Base-by-base conservation (phyloP, 2,329 filamentous ascomycete genomes). In the Colletotrichum destructivum region DNA sequence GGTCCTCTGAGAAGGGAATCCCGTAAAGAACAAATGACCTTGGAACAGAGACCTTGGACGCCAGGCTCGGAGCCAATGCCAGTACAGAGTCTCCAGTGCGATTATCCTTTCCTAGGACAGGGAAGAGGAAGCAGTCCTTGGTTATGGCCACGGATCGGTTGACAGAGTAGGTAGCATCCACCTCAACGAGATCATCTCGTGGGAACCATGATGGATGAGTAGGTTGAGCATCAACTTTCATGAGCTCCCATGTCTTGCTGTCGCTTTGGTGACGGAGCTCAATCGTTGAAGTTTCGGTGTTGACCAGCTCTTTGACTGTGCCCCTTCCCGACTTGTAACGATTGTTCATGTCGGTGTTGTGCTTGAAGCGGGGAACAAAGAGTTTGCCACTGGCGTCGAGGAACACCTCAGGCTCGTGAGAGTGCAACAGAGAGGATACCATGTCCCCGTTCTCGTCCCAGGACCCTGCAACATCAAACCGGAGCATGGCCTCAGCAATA, bases 401-500 rank as follows among this genome's bases (percentile, higher is more conserved):
- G 18, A 61, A 61, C 1, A 66, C 5, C 16, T 54, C 38, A 7
- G 47, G 21, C 21, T 51, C 47, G 8, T 9, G 8, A 23, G 47
- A 51, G 11, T 23, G 21, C 21, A 51, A 7, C 2, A 51, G n/a
- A 13, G 21, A 51, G 21, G 59, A 62, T 44, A n/a, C n/a, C n/a
- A n/a, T n/a, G n/a, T n/a, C 26, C 13, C 47, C 47, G 16, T 1
- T 46, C 23, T 56, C 38, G 1, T 47, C 51, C 62, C 51, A 56
- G 1, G 16, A 23, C 1, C 16, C 62, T 46, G 40, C 11, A 21
- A 46, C 40, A 2, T 46, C 23, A 4, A 64, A 56, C 4, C 62
- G 49, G 21, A 64, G 23, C 49, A 64, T n/a, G 1, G 62, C 51
- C 51, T 64, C 62, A 2, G 51, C 38, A 12, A 64, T 44, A 1